Conservation (phyloP, 805 yeast species). For the Lipomyces japonicus region DNA sequence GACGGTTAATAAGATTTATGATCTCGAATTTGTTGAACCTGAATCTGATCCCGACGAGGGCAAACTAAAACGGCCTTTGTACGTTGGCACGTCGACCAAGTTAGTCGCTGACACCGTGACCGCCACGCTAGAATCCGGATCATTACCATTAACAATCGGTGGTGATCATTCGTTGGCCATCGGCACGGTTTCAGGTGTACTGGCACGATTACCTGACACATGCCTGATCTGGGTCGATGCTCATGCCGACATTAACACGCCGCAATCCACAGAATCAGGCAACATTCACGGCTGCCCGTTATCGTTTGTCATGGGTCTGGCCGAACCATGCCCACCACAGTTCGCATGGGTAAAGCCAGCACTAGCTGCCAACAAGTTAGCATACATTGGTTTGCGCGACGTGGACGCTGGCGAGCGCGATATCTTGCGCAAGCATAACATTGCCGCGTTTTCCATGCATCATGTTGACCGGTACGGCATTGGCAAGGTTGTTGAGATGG, state of each 20-base stretch:
- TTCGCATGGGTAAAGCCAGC: slow-evolving; percentile 75
- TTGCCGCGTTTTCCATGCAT: slow-evolving; percentile 89
- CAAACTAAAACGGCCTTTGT: slow-evolving; percentile 64
- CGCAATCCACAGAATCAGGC: slow-evolving; percentile 76
- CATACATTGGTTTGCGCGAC: slow-evolving; percentile 92
- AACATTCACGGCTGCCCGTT: slow-evolving; percentile 97
- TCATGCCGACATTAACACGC: slow-evolving; percentile 94
- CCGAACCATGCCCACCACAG: slow-evolving; percentile 60
- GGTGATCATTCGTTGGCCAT: slow-evolving; percentile 97
- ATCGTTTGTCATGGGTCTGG: slow-evolving; percentile 78
- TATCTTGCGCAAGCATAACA: slow-evolving; percentile 64
- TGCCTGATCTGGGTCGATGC: slow-evolving; percentile 96
- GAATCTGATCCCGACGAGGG: slow-evolving; percentile 48
- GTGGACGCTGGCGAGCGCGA: slow-evolving; percentile 82
- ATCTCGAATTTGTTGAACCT: slow-evolving; percentile 38
- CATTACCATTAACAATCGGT: slow-evolving; percentile 80
- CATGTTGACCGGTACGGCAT: slow-evolving; percentile 94
- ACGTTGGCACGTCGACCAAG: slow-evolving; percentile 71
- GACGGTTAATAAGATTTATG: slow-evolving; percentile 42
- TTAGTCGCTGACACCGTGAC: slow-evolving; percentile 59
- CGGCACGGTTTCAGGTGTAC: slow-evolving; percentile 83
- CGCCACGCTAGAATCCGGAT: slow-evolving; percentile 46
- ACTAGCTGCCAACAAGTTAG: slow-evolving; percentile 66
- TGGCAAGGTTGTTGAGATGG: slow-evolving; percentile 87
- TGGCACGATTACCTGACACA: slow-evolving; percentile 76